These are phyloP conservation scores for Aegilops bicornis DNA, from an alignment of 176 grass and related monocot genomes.

Conservation along the genomic window DNA sequence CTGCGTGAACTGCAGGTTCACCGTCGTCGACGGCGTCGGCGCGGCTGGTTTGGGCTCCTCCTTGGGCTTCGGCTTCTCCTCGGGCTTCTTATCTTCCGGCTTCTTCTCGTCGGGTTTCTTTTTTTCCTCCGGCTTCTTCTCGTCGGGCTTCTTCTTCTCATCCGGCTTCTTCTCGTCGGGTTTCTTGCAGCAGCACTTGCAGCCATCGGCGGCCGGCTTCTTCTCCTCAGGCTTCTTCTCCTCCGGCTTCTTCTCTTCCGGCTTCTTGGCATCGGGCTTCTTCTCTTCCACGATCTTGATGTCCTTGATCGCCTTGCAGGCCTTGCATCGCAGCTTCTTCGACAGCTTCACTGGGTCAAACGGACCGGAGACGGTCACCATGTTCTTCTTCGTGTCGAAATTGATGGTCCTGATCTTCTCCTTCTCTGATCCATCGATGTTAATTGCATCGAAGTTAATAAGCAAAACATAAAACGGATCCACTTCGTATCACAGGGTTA, in stretches of 20 bases:
- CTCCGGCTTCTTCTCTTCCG: too few relatives aligned
- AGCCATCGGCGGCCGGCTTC: not conserved
- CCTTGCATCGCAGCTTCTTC: constrained; percentile 48
- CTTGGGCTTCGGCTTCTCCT: constrained; percentile 13
- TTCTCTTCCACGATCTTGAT: constrained; percentile 24
- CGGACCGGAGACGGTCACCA: constrained; percentile 16
- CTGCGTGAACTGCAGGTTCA: constrained; percentile 37
- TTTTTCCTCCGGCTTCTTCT: not conserved
- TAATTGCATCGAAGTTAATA: not conserved
- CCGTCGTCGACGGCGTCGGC: constrained; percentile 22
- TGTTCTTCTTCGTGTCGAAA: constrained; percentile 31
- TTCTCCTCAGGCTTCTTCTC: not conserved
- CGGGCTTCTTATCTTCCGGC: too few relatives aligned
- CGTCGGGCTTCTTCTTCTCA: not conserved
- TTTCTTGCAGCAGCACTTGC: constrained; percentile 22
- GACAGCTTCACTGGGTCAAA: constrained; percentile 37
- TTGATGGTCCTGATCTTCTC: constrained; percentile 32
- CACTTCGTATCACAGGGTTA: not conserved
- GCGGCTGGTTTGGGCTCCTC: not conserved
- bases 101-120: not conserved
- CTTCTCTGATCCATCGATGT: constrained; percentile 1
- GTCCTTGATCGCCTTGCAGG: constrained; percentile 37
- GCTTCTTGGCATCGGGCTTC: not conserved
- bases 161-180: constrained; percentile 2
- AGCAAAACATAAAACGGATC: not conserved